Conservation (phyloP, 352 stramenopile genomes). For the Phytophthora sp. region DNA sequence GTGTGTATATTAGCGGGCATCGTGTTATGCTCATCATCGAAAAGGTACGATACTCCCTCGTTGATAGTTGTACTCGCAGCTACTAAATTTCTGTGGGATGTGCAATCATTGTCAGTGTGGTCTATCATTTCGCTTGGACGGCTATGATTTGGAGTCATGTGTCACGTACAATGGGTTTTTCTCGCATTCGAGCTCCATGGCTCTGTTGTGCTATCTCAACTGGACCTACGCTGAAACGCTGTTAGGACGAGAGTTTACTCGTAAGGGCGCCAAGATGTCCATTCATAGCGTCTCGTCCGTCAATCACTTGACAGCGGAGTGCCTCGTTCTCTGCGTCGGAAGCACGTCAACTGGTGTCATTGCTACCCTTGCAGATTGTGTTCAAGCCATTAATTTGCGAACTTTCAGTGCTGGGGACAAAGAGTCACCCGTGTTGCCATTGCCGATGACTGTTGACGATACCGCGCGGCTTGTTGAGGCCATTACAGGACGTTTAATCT, state of each 20-base stretch:
- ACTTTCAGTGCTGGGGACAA: conserved; percentile 37
- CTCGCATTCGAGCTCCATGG: conserved; percentile 52
- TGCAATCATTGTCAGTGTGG: conserved; percentile 48
- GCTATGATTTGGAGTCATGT: conserved; percentile 58
- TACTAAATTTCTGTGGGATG: conserved; percentile 1
- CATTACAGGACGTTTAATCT: conserved; percentile 39
- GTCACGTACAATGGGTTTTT: conserved; percentile 61
- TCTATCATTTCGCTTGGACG: conserved; percentile 67
- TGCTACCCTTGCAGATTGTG: conserved; percentile 45
- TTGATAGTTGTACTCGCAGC: neutral
- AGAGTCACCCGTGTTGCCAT: conserved; percentile 12
- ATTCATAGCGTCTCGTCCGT: conserved; percentile 49
- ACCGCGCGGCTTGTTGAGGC: conserved; percentile 44
- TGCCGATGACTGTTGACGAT: conserved; percentile 52
- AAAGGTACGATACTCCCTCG: conserved; percentile 37
- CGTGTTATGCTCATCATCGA: conserved; percentile 66
- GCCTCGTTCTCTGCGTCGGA: conserved; percentile 41
- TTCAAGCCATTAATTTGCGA: conserved; percentile 69
- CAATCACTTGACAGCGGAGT: conserved; percentile 47
- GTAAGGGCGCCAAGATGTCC: conserved; percentile 38
- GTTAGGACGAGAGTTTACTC: conserved; percentile 45
- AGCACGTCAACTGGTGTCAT: conserved; percentile 2
- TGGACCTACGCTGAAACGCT: conserved; percentile 59
- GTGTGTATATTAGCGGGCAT: conserved; percentile 50
- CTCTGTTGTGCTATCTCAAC: conserved; percentile 62